A percentile compares a stretch with the other conserved stretches of the same genome.
These are phyloP conservation scores for Solanum arcanum DNA, from an alignment of 257 asterid genomes.

Conservation along the genomic window DNA sequence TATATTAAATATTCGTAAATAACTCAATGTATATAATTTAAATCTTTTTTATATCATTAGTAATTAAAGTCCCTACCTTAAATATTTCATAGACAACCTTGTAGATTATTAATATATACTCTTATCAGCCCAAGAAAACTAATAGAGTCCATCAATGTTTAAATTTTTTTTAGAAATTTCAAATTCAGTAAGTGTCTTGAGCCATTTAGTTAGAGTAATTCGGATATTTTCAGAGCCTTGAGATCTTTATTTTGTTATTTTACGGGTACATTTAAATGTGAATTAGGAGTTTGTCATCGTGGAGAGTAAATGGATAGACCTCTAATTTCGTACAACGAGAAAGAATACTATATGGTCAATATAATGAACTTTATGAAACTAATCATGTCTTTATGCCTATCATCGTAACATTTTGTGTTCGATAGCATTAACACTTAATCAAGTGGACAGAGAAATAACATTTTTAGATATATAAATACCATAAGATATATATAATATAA, in stretches of 20 bases:
- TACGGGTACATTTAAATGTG: background rate
- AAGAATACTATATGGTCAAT: background rate
- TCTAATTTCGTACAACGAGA: background rate
- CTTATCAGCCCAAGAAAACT: background rate
- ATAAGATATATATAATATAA: background rate
- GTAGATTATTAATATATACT: background rate
- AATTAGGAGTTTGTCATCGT: background rate
- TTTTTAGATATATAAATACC: no score
- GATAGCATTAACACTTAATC: background rate
- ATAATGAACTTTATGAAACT: background rate
- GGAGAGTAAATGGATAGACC: background rate
- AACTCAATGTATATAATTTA: background rate
- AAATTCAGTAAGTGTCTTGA: background rate
- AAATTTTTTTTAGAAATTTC: no score
- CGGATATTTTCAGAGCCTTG: background rate
- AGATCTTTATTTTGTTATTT: background rate
- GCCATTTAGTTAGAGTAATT: background rate
- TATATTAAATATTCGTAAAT: no score
- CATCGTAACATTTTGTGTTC: background rate
- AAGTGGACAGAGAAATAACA: background rate
- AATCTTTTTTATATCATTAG: background rate
- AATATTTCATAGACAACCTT: background rate
- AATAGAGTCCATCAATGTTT: background rate
- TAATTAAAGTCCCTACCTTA: background rate
- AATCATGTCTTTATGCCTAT: background rate